Evolutionary conservation across 352 stramenopile genomes (phyloP).

Genomic region (Phytophthora ramorum): DNA sequence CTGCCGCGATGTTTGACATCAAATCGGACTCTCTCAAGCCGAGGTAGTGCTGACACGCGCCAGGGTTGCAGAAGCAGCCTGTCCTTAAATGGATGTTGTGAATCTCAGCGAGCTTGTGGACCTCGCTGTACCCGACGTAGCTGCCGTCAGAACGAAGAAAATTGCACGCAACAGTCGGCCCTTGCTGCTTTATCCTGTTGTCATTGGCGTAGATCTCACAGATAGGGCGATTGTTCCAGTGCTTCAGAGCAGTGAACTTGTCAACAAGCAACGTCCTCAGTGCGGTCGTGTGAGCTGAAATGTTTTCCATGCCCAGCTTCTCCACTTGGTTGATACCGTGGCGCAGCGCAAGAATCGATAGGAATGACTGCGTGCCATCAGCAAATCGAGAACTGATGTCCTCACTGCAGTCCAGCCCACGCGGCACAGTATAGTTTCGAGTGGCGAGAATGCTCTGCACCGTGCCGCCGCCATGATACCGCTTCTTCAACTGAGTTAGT

Average conservation of each 20-base stretch:
- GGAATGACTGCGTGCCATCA: slow-evolving; percentile 74
- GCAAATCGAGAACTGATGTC: slow-evolving; percentile 44
- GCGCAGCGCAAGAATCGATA: slow-evolving; percentile 65
- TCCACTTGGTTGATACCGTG: slow-evolving; percentile 60
- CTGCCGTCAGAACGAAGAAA: slow-evolving; percentile 58
- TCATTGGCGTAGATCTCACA: slow-evolving; percentile 67
- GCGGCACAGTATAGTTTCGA: slow-evolving; percentile 45
- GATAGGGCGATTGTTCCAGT: slow-evolving; percentile 58
- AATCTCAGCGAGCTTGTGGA: slow-evolving; percentile 70
- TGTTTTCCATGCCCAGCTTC: slow-evolving; percentile 49
- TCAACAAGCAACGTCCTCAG: slow-evolving; percentile 51
- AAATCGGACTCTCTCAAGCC: slow-evolving; percentile 58
- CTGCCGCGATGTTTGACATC: slow-evolving; percentile 57
- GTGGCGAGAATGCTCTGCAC: slow-evolving; percentile 69
- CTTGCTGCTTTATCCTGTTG: slow-evolving; percentile 17
- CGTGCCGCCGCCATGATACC: slow-evolving; percentile 72
- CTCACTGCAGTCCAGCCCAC: slow-evolving; percentile 19
- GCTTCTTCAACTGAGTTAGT: slow-evolving; percentile 51
- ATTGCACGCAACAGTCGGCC: slow-evolving; percentile 71
- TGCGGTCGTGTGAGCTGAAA: slow-evolving; percentile 57
- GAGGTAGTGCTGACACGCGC: slow-evolving; percentile 75
- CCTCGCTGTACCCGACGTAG: slow-evolving; percentile 77
- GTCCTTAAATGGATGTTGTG: slow-evolving; percentile 76
- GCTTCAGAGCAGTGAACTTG: slow-evolving; percentile 42
- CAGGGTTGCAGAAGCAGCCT: slow-evolving; percentile 85